phyloP scores from a whole-genome alignment of 352 stramenopile genomes.

The Phytopythium vexans region DNA sequence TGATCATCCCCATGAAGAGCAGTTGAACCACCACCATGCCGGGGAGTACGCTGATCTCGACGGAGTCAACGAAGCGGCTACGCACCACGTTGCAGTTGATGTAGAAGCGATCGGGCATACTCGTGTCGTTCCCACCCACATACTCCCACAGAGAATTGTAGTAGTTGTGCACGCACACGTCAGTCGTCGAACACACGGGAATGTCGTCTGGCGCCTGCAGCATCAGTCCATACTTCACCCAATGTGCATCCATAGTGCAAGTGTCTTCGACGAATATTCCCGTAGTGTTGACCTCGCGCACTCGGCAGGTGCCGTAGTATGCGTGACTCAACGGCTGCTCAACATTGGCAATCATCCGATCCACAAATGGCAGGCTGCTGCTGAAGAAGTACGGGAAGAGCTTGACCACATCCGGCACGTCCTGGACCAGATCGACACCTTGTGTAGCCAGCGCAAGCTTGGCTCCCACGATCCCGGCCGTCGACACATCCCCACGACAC shows the following conservation, averaged over 20 bases:
- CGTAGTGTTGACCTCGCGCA: constrained; percentile 30
- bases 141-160: constrained; percentile 27
- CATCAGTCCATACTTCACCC: constrained; percentile 24
- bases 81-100: constrained; percentile 18
- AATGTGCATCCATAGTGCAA: constrained; percentile 7
- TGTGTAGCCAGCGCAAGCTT: constrained; percentile 13
- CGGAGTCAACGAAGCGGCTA: constrained; percentile 16
- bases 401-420: constrained; percentile 15
- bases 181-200: constrained; percentile 20
- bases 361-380: constrained; percentile 15
- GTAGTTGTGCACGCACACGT: constrained; percentile 27
- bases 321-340: constrained; percentile 13
- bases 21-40: too few relatives aligned
- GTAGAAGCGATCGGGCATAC: neutral
- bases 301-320: constrained; percentile 25
- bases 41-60: too few relatives aligned
- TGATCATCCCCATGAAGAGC: too few relatives aligned
- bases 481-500: constrained; percentile 12
- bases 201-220: constrained; percentile 28
- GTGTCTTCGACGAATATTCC: constrained; percentile 9
- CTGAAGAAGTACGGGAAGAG: constrained; percentile 25
- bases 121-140: constrained; percentile 8
- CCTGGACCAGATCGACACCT: constrained; percentile 16
- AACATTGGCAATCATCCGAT: constrained; percentile 4
- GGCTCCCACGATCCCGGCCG: constrained; percentile 7